Base-by-base conservation (phyloP, 2,329 filamentous ascomycete species). In the Remersonia thermophila region DNA sequence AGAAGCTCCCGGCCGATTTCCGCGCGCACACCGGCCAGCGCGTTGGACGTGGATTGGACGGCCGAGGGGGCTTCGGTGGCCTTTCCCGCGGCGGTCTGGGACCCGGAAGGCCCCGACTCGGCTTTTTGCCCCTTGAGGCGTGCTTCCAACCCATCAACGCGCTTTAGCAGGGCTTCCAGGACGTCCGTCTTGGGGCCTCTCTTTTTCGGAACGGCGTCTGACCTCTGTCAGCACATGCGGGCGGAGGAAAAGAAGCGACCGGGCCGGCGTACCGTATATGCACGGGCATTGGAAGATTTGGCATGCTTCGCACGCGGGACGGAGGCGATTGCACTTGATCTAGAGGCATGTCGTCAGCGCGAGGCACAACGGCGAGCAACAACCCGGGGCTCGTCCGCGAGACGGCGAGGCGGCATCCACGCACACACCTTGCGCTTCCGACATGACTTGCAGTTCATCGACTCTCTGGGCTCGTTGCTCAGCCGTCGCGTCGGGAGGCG, bases 381-480 rank as follows among this genome's bases (percentile, higher is more conserved):
- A 13, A 10, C 0, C 6, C 4, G 27, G 11, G 11, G 4, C 11
- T 7, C 4, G 18, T 27, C 15, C 11, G 12, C 13, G 28, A 11
- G 13, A n/a, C 11, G 17, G 8, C 23, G 8, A 17, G 16, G 13
- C 1, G 17, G 7, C 2, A 6, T n/a, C n/a, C 18, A 9, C 8
- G 16, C 13, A 42, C 63, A 32, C 59, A 89, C 84, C 79, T 93
- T 93, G 63, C 85, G 72, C 61, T 93, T 93, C 49, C 85, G 75
- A 65, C 85, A 93, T 38, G 83, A 91, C 60, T 93, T 93, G 74
- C 85, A 93, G 58, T 93, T 93, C 85, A 93, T 93, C 25, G 82
- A 83, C 65, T 93, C 85, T 51, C 82, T 77, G 28, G 82, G 83
- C 56, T 91, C 82, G 50, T 74, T 80, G 58, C 70, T 77, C 59